A percentile compares a stretch with the other conserved stretches of the same genome.
These are phyloP conservation scores for Incumbomyces lentus DNA, from an alignment of 2,329 filamentous ascomycete genomes.

Conservation along the genomic window DNA sequence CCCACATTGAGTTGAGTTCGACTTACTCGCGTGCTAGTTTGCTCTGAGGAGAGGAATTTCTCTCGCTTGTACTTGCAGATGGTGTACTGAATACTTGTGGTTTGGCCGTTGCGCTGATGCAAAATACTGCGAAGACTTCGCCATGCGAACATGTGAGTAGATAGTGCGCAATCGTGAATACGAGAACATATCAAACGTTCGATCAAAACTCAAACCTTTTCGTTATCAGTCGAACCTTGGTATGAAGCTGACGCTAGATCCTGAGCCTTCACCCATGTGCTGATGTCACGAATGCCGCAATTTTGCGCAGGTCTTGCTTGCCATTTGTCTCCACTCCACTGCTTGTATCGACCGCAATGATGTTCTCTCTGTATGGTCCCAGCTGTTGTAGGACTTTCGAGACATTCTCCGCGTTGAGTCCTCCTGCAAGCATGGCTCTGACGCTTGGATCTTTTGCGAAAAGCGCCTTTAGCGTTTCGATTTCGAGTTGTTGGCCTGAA, in stretches of 20 bases:
- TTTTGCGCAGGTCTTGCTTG: conserved; percentile 69
- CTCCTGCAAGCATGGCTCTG: conserved; percentile 72
- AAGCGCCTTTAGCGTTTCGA: conserved; percentile 55
- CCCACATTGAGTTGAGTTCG: no score
- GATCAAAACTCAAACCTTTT: no score
- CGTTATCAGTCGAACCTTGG: no score
- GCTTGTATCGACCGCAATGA: conserved; percentile 83
- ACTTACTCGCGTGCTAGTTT: no score
- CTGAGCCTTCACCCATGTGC: conserved; percentile 44
- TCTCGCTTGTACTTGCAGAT: no score
- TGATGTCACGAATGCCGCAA: conserved; percentile 65
- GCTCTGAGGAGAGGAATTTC: no score
- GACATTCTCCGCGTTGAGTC: conserved; percentile 72
- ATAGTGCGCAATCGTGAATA: no score
- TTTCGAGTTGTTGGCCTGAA: conserved; percentile 67
- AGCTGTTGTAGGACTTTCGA: conserved; percentile 52
- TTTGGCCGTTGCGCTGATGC: no score
- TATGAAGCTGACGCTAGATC: not conserved
- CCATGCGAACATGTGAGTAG: no score
- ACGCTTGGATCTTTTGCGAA: conserved; percentile 61
- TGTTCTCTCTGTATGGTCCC: conserved; percentile 48
- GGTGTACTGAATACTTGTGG: no score
- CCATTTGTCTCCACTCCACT: conserved; percentile 84
- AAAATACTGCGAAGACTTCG: no score
- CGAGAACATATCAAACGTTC: no score